Conservation (phyloP, 345 rosid species). For the Aquilaria sinensis region DNA sequence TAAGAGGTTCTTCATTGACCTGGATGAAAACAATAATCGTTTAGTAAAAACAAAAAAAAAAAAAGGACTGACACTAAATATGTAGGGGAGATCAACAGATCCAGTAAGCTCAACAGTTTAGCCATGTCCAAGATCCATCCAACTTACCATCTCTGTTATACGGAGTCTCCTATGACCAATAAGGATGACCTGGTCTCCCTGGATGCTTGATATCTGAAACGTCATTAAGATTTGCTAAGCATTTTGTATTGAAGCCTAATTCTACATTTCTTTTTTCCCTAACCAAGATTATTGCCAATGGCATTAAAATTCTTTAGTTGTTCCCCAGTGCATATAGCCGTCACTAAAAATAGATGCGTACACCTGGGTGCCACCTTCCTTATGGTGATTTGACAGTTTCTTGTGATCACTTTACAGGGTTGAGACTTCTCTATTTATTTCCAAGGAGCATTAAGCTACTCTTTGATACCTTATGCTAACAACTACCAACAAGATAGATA, state of each 20-base stretch:
- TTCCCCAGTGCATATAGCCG: no score
- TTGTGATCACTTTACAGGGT: no score
- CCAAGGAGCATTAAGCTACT: no score
- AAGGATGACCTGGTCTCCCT: constrained; percentile 91
- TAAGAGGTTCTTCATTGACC: constrained; percentile 92
- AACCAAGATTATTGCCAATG: no score
- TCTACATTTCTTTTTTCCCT: no score
- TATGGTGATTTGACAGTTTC: no score
- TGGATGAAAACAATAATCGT: constrained; percentile 21
- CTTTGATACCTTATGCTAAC: not conserved
- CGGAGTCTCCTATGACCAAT: constrained; percentile 93
- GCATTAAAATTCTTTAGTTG: no score
- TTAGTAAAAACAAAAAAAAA: constrained; percentile 1
- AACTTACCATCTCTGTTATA: constrained; percentile 85
- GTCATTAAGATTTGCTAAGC: constrained; percentile 1
- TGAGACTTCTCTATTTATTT: no score
- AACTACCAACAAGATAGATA: constrained; percentile 20
- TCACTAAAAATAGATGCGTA: no score
- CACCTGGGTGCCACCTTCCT: no score
- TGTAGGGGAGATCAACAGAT: not conserved
- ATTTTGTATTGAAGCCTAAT: no score
- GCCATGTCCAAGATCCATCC: constrained; percentile 4
- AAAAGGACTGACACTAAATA: constrained; percentile 4
- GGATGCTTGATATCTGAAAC: constrained; percentile 74
- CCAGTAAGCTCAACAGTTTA: not conserved